Evolutionary conservation across 306 rosid species (phyloP).

Genomic region (Clitoria ternatea): DNA sequence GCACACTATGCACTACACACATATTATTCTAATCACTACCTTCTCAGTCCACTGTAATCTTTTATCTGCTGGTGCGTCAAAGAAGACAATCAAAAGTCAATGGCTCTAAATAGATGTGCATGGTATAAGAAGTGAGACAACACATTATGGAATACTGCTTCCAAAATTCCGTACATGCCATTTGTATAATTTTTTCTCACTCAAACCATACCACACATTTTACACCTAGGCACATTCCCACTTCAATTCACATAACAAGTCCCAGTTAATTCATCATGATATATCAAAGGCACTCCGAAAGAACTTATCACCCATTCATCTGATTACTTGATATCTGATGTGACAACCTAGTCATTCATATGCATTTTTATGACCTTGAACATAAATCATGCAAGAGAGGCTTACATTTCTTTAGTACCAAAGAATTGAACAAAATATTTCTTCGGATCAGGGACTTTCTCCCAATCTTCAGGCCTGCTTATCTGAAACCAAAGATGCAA

Average conservation of each 20-base stretch:
- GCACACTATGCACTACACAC: not conserved
- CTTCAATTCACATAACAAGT: not conserved
- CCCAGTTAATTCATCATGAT: not conserved
- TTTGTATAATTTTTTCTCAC: not conserved
- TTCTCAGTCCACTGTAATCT: not conserved
- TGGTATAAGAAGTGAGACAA: not conserved
- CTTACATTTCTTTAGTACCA: slow-evolving; percentile 95
- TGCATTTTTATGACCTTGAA: not conserved
- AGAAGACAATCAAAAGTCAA: slow-evolving; percentile 15
- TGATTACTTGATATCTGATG: too few relatives aligned
- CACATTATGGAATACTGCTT: not conserved
- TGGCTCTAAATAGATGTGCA: not conserved
- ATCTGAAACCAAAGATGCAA: slow-evolving; percentile 58
- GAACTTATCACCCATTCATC: not conserved
- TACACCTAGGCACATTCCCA: not conserved
- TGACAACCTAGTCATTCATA: not conserved
- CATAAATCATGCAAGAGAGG: slow-evolving; percentile 17
- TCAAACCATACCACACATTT: not conserved
- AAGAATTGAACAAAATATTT: slow-evolving; percentile 88
- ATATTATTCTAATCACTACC: not conserved
- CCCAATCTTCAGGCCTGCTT: slow-evolving; percentile 93
- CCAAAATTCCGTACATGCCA: not conserved
- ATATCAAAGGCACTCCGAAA: not conserved
- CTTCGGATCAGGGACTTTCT: slow-evolving; percentile 80
- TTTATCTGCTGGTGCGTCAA: not conserved